These are phyloP conservation scores for Pseudoscleropodium purum DNA, from an alignment of 225 moss, liverwort and hornwort genomes.

Conservation along the genomic window DNA sequence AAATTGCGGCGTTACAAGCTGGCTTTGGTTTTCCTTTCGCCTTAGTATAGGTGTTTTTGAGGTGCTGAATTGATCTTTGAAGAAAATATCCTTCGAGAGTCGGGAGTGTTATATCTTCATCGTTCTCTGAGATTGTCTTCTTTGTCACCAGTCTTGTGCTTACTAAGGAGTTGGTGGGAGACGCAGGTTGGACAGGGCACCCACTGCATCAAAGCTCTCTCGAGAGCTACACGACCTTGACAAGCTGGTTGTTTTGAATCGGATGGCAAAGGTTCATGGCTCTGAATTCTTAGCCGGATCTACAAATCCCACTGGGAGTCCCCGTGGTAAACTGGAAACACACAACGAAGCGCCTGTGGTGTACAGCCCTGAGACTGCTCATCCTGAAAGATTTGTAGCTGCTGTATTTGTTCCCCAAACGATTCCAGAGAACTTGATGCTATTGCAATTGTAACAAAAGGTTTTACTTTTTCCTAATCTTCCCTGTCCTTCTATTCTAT, in stretches of 20 bases:
- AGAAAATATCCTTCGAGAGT: not conserved
- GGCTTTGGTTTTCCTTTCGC: not conserved
- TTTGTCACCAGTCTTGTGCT: not conserved
- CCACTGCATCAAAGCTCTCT: constrained; percentile 68
- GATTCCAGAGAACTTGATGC: constrained; percentile 74
- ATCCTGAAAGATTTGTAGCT: constrained; percentile 78
- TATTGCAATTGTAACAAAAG: constrained; percentile 62
- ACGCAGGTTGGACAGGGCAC: constrained; percentile 68
- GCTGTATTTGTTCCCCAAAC: constrained; percentile 58
- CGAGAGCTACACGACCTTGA: constrained; percentile 74
- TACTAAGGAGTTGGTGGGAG: not conserved
- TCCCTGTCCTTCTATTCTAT: not conserved
- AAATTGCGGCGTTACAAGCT: not conserved
- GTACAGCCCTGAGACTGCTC: constrained; percentile 36
- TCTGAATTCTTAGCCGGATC: constrained; percentile 40
- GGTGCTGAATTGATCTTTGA: not conserved
- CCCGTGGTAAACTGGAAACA: constrained; percentile 36
- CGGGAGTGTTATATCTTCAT: not conserved
- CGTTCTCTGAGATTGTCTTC: not conserved
- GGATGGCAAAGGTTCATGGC: constrained; percentile 68
- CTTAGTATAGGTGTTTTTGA: not conserved
- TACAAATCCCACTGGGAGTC: constrained; percentile 34
- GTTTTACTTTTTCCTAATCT: not conserved
- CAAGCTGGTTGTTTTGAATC: constrained; percentile 62
- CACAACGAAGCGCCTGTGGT: constrained; percentile 4